Percentiles rank a stretch among this genome's conserved stretches.
Evolutionary conservation across 495 filamentous ascomycete genomes (phyloP).

Genomic region (Astrocystis sublimbata): DNA sequence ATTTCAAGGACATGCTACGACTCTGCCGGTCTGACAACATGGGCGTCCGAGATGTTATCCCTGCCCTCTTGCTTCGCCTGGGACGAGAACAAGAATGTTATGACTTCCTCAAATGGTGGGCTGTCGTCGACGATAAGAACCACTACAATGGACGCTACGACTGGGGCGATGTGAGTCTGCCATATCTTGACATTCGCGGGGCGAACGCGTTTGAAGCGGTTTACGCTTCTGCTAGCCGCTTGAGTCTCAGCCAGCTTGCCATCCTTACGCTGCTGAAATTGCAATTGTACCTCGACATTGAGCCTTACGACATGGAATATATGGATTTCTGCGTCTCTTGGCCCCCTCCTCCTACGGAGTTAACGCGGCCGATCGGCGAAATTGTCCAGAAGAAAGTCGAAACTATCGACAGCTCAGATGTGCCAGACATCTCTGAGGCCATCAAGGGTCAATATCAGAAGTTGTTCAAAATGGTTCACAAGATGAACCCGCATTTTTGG

Average conservation of each 20-base stretch:
- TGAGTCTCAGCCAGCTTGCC: constrained; percentile 31
- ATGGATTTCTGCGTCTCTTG: not conserved
- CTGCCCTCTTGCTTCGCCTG: constrained; percentile 46
- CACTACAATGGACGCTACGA: constrained; percentile 21
- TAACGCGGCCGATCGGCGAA: constrained; percentile 11
- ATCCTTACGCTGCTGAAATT: constrained; percentile 43
- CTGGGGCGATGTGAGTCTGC: constrained; percentile 23
- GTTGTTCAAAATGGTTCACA: constrained; percentile 30
- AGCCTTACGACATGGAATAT: constrained; percentile 22
- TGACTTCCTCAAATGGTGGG: constrained; percentile 50
- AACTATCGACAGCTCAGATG: not conserved
- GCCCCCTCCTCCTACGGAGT: not conserved
- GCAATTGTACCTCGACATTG: constrained; percentile 35
- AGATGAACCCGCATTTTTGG: constrained; percentile 42
- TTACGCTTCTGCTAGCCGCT: constrained; percentile 15
- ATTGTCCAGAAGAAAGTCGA: constrained; percentile 9
- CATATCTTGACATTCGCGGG: constrained; percentile 35
- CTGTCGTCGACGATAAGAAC: not conserved
- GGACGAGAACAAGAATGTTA: constrained; percentile 55
- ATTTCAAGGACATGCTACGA: constrained; percentile 44
- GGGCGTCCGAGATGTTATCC: constrained; percentile 41
- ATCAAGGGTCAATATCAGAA: constrained; percentile 33
- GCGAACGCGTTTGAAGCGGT: constrained; percentile 41
- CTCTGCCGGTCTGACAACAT: constrained; percentile 47
- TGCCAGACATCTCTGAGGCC: not conserved